Conservation (phyloP, 2,329 filamentous ascomycete species). For the Calonectria hawksworthii region DNA sequence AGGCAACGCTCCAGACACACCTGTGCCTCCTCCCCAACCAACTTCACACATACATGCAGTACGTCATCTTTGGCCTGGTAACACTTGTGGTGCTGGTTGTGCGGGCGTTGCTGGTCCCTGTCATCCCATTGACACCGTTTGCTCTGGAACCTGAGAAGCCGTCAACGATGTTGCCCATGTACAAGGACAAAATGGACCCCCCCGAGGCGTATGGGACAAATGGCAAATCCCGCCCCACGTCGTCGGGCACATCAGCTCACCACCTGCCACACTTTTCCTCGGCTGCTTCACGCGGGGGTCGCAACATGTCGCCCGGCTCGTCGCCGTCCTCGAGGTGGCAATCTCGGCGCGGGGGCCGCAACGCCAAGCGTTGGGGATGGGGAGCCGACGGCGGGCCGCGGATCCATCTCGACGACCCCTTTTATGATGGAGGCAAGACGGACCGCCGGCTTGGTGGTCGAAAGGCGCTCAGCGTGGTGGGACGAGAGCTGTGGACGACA, state of each 20-base stretch:
- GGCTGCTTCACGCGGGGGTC: slow-evolving; percentile 35
- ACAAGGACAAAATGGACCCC: slow-evolving; percentile 68
- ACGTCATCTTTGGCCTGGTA: slow-evolving; percentile 73
- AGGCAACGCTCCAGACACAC: slow-evolving; percentile 84
- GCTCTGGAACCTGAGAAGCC: slow-evolving; percentile 60
- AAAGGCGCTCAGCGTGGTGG: slow-evolving; percentile 60
- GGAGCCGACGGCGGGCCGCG: slow-evolving; percentile 61
- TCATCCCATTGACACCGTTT: slow-evolving; percentile 67
- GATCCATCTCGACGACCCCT: slow-evolving; percentile 66
- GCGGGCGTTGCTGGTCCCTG: slow-evolving; percentile 70
- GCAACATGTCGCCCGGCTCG: slow-evolving; percentile 38
- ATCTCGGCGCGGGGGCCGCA: slow-evolving; percentile 43
- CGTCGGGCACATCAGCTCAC: slow-evolving; percentile 44
- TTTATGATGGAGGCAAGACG: slow-evolving; percentile 58
- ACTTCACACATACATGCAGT: slow-evolving; percentile 85
- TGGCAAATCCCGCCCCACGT: slow-evolving; percentile 31
- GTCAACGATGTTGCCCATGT: slow-evolving; percentile 55
- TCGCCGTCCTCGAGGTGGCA: slow-evolving; percentile 42
- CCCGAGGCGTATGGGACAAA: slow-evolving; percentile 43
- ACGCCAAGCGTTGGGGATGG: slow-evolving; percentile 58
- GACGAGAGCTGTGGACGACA: slow-evolving; percentile 72
- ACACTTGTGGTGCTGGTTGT: slow-evolving; percentile 64
- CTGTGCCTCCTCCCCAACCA: slow-evolving; percentile 93
- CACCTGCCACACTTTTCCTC: slow-evolving; percentile 41
- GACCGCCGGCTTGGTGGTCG: slow-evolving; percentile 44